These are phyloP conservation scores for Arthroderma sp. DNA, from an alignment of 2,329 filamentous ascomycete genomes.

Conservation along the genomic window DNA sequence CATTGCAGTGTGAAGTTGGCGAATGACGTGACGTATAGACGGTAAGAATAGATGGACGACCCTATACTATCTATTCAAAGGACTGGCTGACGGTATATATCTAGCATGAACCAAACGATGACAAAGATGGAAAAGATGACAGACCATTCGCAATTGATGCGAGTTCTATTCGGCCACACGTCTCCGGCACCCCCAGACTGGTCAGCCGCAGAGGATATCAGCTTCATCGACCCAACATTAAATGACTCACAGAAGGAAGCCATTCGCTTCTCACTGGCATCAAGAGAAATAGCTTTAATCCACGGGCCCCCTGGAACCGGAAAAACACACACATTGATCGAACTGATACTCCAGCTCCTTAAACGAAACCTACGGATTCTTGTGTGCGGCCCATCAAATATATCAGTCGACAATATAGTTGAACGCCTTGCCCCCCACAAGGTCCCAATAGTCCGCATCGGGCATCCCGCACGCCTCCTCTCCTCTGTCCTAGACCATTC, in stretches of 20 bases:
- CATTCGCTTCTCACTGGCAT: slow-evolving; percentile 68
- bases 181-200: slow-evolving; percentile 40
- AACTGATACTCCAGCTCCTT: slow-evolving; percentile 83
- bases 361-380: slow-evolving; percentile 60
- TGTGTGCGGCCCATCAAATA: slow-evolving; percentile 94
- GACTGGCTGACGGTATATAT: too few species aligned
- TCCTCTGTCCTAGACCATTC: slow-evolving; percentile 82
- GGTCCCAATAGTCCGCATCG: slow-evolving; percentile 74
- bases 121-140: slow-evolving; percentile 43
- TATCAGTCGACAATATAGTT: slow-evolving; percentile 96
- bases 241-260: slow-evolving; percentile 52
- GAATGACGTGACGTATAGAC: slow-evolving; percentile 53
- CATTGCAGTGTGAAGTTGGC: slow-evolving; percentile 47
- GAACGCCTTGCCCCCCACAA: slow-evolving; percentile 77
- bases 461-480: slow-evolving; percentile 80
- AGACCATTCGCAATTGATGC: slow-evolving; percentile 45
- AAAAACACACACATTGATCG: slow-evolving; percentile 92
- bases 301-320: slow-evolving; percentile 93
- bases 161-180: slow-evolving; percentile 47
- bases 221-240: slow-evolving; percentile 43
- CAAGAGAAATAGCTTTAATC: slow-evolving; percentile 72
- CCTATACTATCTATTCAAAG: not conserved
- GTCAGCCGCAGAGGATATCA: slow-evolving; percentile 31
- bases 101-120: slow-evolving; percentile 53
- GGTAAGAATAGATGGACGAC: slow-evolving; percentile 26